A percentile compares a stretch with the other conserved stretches of the same genome.
Evolutionary conservation across 257 asterid species (phyloP).

Genomic region (Solanum tarijense): DNA sequence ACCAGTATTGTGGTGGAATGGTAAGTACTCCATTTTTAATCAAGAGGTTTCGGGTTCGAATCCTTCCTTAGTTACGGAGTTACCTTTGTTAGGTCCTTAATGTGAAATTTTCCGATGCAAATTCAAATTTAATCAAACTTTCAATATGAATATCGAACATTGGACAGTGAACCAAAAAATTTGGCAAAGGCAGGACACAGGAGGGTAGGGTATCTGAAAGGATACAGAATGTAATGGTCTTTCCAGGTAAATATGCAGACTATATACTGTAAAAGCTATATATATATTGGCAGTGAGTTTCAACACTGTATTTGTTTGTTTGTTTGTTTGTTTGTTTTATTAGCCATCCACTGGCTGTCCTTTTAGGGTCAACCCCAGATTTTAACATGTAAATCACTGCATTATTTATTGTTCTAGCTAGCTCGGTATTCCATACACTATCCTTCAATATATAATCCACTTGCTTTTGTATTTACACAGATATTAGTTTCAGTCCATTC

Average conservation of each 20-base stretch:
- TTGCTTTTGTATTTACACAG: neutral
- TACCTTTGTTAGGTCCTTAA: too few species aligned
- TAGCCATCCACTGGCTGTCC: neutral
- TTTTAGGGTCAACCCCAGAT: neutral
- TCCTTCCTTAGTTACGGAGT: too few species aligned
- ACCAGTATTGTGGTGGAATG: fast-evolving
- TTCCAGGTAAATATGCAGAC: slow-evolving; percentile 9
- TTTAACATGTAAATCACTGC: slow-evolving; percentile 4
- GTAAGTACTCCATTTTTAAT: fast-evolving
- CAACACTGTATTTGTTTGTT: neutral
- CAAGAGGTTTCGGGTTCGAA: too few species aligned
- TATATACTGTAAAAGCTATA: neutral
- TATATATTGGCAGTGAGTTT: neutral
- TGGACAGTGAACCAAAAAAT: too few species aligned
- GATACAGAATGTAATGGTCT: slow-evolving; percentile 12
- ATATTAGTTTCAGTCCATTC: too few species aligned
- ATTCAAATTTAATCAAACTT: too few species aligned
- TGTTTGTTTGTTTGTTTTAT: neutral
- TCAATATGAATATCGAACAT: fast-evolving
- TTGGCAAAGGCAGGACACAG: too few species aligned
- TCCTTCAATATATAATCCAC: neutral
- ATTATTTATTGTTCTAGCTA: neutral
- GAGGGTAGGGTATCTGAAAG: neutral
- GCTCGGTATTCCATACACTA: slow-evolving; percentile 13
- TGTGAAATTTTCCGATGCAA: fast-evolving